Percentiles rank a stretch among this genome's conserved stretches.
These are phyloP conservation scores for Trametes versicolor DNA, from an alignment of 1,284 basidiomycete genomes.

Conservation along the genomic window DNA sequence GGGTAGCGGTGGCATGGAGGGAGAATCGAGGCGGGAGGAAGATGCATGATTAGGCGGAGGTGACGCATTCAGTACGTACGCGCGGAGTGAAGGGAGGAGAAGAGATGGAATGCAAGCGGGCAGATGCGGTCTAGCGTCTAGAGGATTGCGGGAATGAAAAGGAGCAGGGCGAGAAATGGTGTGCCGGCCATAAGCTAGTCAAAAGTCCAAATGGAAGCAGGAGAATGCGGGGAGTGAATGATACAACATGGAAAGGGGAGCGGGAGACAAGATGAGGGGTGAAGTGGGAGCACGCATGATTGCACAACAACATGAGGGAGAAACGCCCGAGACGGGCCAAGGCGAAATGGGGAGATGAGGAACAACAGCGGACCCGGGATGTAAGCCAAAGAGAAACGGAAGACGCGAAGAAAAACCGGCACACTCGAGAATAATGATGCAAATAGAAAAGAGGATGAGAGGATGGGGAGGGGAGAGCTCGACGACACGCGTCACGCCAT, in stretches of 20 bases:
- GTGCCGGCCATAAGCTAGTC: slow-evolving; percentile 27
- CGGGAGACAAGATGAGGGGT: not conserved
- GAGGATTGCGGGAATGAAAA: slow-evolving; percentile 9
- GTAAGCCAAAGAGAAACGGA: not conserved
- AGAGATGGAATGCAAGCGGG: slow-evolving; percentile 10
- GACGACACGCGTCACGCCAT: slow-evolving; percentile 29
- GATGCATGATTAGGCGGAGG: slow-evolving; percentile 23
- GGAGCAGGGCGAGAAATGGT: slow-evolving; percentile 6
- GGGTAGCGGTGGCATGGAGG: slow-evolving; percentile 1
- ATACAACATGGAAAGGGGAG: slow-evolving; percentile 19
- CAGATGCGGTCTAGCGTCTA: slow-evolving; percentile 31
- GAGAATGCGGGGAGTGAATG: slow-evolving; percentile 1
- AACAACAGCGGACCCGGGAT: slow-evolving; percentile 16
- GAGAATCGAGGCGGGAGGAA: not conserved
- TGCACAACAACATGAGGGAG: slow-evolving; percentile 18
- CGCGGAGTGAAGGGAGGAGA: not conserved
- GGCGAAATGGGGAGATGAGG: not conserved
- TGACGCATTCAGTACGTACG: slow-evolving; percentile 17
- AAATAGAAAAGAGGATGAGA: slow-evolving; percentile 1
- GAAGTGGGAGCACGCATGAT: slow-evolving; percentile 16
- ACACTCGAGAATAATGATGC: slow-evolving; percentile 10
- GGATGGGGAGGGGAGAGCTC: not conserved
- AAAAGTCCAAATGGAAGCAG: slow-evolving; percentile 10
- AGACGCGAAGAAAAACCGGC: slow-evolving; percentile 24
- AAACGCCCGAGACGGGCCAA: not conserved